Conservation (phyloP, 176 grass and related monocot species). For the Lolium rigidum region DNA sequence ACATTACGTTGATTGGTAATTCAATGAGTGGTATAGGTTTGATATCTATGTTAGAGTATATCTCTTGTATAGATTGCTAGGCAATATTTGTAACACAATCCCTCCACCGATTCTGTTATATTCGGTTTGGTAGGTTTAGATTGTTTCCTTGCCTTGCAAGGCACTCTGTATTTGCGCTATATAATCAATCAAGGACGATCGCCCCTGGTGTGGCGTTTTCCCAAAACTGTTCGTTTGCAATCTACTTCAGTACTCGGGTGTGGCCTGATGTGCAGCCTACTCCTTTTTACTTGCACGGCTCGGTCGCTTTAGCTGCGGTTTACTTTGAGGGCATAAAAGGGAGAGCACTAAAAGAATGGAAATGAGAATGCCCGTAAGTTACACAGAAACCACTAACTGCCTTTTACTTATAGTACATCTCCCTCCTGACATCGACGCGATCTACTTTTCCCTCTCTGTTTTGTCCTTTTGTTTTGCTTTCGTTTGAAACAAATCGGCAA, state of each 20-base stretch:
- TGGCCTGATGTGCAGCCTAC: background rate
- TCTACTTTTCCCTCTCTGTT: constrained; percentile 28
- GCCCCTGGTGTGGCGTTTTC: too few relatives aligned
- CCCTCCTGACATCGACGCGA: background rate
- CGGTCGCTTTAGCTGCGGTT: constrained; percentile 28
- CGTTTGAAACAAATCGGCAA: background rate
- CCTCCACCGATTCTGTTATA: too few relatives aligned
- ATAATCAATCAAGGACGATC: too few relatives aligned
- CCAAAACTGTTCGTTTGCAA: background rate
- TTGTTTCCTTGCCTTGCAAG: too few relatives aligned
- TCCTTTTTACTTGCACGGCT: constrained; percentile 22
- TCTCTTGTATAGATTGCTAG: too few relatives aligned
- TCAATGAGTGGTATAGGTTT: too few relatives aligned
- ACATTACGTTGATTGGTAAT: too few relatives aligned
- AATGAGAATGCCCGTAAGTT: constrained; percentile 21
- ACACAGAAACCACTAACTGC: background rate
- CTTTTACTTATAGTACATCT: background rate
- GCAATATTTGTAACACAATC: too few relatives aligned
- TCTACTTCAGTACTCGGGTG: background rate
- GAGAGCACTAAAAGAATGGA: background rate
- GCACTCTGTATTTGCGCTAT: too few relatives aligned
- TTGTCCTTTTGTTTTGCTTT: background rate
- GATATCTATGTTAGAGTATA: too few relatives aligned
- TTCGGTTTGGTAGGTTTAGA: too few relatives aligned
- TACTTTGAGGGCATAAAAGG: constrained; percentile 20